phyloP scores from a whole-genome alignment of 495 filamentous ascomycete genomes.

The Penicillium paradoxum region DNA sequence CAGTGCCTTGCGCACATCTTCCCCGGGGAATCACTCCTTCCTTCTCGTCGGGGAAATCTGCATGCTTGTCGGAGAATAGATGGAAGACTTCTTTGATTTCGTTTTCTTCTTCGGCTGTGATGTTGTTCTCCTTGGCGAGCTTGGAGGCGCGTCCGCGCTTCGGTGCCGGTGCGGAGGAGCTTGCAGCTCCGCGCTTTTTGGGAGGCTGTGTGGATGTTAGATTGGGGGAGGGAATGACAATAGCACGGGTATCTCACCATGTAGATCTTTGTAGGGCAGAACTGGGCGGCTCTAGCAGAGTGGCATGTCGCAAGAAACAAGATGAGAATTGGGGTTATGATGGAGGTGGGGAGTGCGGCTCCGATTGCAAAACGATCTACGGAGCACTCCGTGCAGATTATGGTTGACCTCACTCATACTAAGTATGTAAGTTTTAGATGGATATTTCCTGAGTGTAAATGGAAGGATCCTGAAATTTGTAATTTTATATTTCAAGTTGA shows the following conservation, averaged over 20 bases:
- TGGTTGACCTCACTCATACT: no score
- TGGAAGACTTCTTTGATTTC: conserved; percentile 88
- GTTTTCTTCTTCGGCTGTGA: conserved; percentile 74
- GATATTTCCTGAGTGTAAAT: no score
- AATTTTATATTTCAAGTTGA: no score
- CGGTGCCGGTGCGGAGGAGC: conserved; percentile 25
- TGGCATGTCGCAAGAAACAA: not conserved
- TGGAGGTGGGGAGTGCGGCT: conserved; percentile 2
- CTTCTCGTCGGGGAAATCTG: conserved; percentile 61
- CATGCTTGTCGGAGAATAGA: conserved; percentile 58
- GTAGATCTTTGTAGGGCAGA: not conserved
- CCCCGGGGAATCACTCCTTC: conserved; percentile 68
- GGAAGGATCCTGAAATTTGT: no score
- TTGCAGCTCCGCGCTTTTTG: conserved; percentile 34
- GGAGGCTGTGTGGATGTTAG: conserved; percentile 26
- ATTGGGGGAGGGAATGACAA: not conserved
- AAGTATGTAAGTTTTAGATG: no score
- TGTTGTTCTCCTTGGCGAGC: conserved; percentile 81
- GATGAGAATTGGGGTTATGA: not conserved
- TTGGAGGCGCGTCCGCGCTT: conserved; percentile 63
- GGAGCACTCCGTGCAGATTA: no score
- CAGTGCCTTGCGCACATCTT: conserved; percentile 76
- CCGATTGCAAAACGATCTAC: not conserved
- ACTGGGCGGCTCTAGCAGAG: not conserved
- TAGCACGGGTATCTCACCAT: not conserved